A percentile compares a stretch with the other conserved stretches of the same genome.
Conservation (phyloP, 2,329 filamentous ascomycete species). For the Diaporthe citriasiana region DNA sequence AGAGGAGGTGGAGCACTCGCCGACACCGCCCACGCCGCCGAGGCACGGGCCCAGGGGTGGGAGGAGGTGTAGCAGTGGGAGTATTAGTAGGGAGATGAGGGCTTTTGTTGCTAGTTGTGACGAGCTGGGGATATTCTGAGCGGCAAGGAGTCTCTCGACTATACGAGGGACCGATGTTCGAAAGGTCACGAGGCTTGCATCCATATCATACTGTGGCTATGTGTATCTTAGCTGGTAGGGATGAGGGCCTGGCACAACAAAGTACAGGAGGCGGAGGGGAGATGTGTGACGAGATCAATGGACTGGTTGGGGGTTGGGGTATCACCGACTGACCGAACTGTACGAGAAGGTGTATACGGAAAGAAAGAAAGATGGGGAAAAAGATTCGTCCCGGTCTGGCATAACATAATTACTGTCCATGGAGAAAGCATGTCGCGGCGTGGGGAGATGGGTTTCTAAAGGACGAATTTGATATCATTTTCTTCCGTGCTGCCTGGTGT, state of each 20-base stretch:
- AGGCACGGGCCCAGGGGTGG: slow-evolving; percentile 19
- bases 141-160: too few relatives aligned
- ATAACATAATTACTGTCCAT: slow-evolving; percentile 23
- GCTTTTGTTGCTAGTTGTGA: background rate
- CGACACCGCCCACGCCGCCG: slow-evolving; percentile 35
- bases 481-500: background rate
- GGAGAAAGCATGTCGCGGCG: slow-evolving; percentile 18
- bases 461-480: slow-evolving; percentile 22
- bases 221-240: background rate
- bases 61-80: slow-evolving; percentile 1
- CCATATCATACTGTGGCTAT: background rate
- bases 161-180: background rate
- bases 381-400: slow-evolving; percentile 17
- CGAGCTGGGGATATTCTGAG: background rate
- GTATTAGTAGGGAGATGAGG: background rate
- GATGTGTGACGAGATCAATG: background rate
- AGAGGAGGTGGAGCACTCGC: background rate
- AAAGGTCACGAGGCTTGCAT: too few relatives aligned
- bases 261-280: background rate
- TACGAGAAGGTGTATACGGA: slow-evolving; percentile 24
- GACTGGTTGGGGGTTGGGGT: too few relatives aligned
- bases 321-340: background rate
- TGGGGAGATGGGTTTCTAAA: slow-evolving; percentile 19
- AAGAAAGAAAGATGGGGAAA: slow-evolving; percentile 12
- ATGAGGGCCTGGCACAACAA: background rate